A percentile compares a stretch with the other conserved stretches of the same genome.
These are phyloP conservation scores for Cochlearia excelsa DNA, from an alignment of 345 rosid genomes.

Conservation along the genomic window DNA sequence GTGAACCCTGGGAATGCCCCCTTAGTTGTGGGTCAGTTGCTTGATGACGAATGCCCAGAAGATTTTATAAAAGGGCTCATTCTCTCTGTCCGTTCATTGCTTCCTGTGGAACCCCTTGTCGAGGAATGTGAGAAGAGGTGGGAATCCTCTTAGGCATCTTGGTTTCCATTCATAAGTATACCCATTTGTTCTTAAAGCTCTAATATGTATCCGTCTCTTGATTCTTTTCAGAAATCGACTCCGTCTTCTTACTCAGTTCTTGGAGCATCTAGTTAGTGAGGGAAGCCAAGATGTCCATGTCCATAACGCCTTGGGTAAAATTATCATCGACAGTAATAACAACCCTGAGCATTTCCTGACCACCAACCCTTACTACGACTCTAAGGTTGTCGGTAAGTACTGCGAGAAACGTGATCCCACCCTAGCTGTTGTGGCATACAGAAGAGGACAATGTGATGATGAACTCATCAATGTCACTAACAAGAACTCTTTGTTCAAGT, in stretches of 20 bases:
- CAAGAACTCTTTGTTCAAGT: conserved; percentile 94
- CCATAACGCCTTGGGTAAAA: conserved; percentile 99
- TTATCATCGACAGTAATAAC: conserved; percentile 96
- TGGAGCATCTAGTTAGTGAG: conserved; percentile 99
- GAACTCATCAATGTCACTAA: conserved; percentile 97
- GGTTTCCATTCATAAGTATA: conserved; percentile 1
- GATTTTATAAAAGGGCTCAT: conserved; percentile 98
- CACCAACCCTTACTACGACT: conserved; percentile 97
- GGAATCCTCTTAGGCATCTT: conserved; percentile 16
- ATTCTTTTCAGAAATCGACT: conserved; percentile 86
- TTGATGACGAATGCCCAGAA: conserved; percentile 98
- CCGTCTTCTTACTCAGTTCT: conserved; percentile 96
- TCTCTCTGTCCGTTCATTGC: conserved; percentile 81
- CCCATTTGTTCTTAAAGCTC: conserved; percentile 20
- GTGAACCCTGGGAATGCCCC: conserved; percentile 99
- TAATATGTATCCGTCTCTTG: conserved; percentile 36
- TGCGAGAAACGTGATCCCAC: conserved; percentile 99
- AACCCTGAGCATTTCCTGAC: conserved; percentile 99
- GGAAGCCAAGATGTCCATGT: conserved; percentile 99
- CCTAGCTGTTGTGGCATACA: conserved; percentile 96
- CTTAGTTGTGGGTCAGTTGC: conserved; percentile 84
- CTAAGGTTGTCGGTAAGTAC: conserved; percentile 97
- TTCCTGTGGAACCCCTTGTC: conserved; percentile 87
- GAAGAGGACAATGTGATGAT: conserved; percentile 97
- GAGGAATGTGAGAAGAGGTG: conserved; percentile 90